A percentile compares a stretch with the other conserved stretches of the same genome.
phyloP scores from a whole-genome alignment of 306 rosid genomes.

The Lupinus albus region DNA sequence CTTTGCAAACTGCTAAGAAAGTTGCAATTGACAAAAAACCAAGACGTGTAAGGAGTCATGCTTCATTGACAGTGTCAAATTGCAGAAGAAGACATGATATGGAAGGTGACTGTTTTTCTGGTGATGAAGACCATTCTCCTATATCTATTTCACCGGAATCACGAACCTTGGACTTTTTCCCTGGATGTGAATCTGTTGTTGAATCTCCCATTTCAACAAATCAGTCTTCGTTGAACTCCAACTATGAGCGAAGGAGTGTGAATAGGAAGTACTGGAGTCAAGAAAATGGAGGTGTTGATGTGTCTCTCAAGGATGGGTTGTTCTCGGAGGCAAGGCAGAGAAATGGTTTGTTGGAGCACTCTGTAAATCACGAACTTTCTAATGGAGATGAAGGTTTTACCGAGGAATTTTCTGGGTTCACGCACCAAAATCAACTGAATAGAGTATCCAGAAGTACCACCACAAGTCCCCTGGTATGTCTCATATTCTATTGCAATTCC shows the following conservation, averaged over 20 bases:
- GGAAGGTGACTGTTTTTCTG: slow-evolving; percentile 48
- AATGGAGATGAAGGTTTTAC: slow-evolving; percentile 43
- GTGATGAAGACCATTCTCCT: slow-evolving; percentile 55
- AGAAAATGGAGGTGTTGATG: slow-evolving; percentile 75
- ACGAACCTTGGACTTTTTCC: slow-evolving; percentile 61
- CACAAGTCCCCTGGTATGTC: slow-evolving; percentile 73
- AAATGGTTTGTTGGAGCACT: slow-evolving; percentile 42
- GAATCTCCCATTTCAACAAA: slow-evolving; percentile 63
- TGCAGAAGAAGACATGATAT: slow-evolving; percentile 52
- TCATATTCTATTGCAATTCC: slow-evolving; percentile 1
- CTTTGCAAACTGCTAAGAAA: slow-evolving; percentile 77
- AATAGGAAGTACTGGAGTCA: slow-evolving; percentile 77
- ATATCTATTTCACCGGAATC: slow-evolving; percentile 70
- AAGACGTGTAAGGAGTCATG: slow-evolving; percentile 52
- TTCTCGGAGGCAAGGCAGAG: slow-evolving; percentile 54
- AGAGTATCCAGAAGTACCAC: slow-evolving; percentile 67
- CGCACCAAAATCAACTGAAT: slow-evolving; percentile 48
- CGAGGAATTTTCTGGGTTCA: slow-evolving; percentile 68
- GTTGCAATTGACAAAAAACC: slow-evolving; percentile 52
- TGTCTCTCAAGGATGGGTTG: slow-evolving; percentile 82
- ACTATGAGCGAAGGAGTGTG: slow-evolving; percentile 54
- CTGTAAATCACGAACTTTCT: slow-evolving; percentile 38
- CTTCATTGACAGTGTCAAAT: slow-evolving; percentile 67
- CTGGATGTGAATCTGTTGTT: slow-evolving; percentile 61
- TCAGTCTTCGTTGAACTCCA: slow-evolving; percentile 47